phyloP scores from a whole-genome alignment of 2,329 filamentous ascomycete species.

The Colletotrichum sp. region DNA sequence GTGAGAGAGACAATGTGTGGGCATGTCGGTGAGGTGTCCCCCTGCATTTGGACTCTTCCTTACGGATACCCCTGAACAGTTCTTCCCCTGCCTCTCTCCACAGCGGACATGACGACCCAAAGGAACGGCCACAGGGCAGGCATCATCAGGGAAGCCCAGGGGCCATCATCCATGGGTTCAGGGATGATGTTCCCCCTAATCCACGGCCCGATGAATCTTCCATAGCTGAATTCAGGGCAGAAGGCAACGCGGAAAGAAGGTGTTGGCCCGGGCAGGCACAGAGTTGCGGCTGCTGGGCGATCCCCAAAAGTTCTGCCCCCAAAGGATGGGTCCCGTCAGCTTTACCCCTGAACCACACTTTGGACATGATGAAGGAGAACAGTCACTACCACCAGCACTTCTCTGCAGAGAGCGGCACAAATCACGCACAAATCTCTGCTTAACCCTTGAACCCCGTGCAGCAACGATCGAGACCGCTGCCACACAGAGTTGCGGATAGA shows the following conservation, averaged over 20 bases:
- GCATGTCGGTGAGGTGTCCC: background rate
- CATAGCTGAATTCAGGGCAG: background rate
- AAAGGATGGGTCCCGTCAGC: background rate
- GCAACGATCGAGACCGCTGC: background rate
- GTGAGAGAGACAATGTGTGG: background rate
- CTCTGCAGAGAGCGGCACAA: background rate
- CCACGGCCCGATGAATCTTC: background rate
- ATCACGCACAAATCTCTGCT: background rate
- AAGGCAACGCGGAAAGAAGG: background rate
- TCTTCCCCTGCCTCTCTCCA: background rate
- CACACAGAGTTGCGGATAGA: slow-evolving; percentile 15
- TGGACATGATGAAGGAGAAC: background rate
- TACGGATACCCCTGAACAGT: background rate
- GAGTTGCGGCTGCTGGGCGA: slow-evolving; percentile 11
- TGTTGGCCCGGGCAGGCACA: background rate
- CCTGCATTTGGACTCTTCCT: background rate
- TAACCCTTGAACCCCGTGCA: background rate
- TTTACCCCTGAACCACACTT: background rate
- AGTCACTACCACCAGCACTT: background rate
- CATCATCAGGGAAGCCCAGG: background rate
- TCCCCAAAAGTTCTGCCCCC: background rate
- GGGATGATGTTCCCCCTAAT: background rate
- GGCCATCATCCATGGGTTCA: background rate
- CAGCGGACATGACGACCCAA: background rate
- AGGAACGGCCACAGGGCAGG: background rate